Percentiles rank a stretch among this genome's conserved stretches.
Conservation (phyloP, 1,284 basidiomycete species). For the Inonotus obliquus region DNA sequence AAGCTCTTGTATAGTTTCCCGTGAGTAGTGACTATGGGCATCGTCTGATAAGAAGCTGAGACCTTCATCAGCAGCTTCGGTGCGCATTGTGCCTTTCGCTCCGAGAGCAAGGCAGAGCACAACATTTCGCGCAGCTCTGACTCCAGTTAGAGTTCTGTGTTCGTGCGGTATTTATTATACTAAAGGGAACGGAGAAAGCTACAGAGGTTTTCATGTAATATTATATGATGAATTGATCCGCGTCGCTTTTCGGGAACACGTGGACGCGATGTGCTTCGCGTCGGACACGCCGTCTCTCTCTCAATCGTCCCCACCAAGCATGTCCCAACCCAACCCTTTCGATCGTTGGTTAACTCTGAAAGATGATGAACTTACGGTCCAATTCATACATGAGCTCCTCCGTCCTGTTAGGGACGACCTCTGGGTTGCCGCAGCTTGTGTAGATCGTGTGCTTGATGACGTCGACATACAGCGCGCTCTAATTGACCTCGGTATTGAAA, state of each 20-base stretch:
- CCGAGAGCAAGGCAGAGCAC: no score
- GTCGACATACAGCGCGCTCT: constrained; percentile 50
- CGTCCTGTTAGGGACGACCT: constrained; percentile 54
- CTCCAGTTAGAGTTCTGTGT: no score
- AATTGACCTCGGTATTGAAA: constrained; percentile 55
- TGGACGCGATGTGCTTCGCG: neutral
- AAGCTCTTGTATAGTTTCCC: constrained; percentile 46
- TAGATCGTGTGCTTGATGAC: constrained; percentile 62
- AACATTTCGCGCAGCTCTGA: no score
- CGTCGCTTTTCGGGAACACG: no score
- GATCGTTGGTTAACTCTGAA: constrained; percentile 51
- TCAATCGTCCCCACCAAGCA: neutral
- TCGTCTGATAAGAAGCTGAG: no score
- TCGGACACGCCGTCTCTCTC: neutral
- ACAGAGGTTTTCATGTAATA: no score
- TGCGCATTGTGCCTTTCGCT: no score
- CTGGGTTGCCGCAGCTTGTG: constrained; percentile 69
- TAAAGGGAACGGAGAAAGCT: no score
- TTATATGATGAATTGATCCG: no score
- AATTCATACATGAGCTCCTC: constrained; percentile 47
- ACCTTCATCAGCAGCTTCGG: no score
- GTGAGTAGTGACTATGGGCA: neutral
- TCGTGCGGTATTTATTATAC: no score
- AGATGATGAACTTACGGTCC: constrained; percentile 50
- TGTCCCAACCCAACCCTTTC: constrained; percentile 27